Conservation (phyloP, 2,329 filamentous ascomycete species). For the Periglandula ipomoeae region DNA sequence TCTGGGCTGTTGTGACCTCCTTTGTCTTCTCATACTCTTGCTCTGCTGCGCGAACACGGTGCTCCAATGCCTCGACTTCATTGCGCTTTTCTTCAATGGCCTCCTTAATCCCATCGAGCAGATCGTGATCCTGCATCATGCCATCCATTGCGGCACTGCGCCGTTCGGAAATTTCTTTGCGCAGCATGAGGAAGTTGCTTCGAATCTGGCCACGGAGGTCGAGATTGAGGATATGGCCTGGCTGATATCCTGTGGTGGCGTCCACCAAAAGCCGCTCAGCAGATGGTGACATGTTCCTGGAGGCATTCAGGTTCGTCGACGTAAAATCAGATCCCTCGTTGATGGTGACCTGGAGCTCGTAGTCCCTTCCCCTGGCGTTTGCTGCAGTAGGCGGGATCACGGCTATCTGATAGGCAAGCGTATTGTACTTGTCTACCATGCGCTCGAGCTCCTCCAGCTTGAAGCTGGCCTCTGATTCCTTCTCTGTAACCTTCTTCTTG, state of each 20-base stretch:
- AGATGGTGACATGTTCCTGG: conserved; percentile 26
- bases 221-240: conserved; percentile 77
- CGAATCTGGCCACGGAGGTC: conserved; percentile 81
- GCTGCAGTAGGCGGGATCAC: conserved; percentile 76
- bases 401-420: conserved; percentile 84
- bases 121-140: conserved; percentile 90
- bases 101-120: conserved; percentile 90
- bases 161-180: conserved; percentile 88
- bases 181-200: conserved; percentile 63
- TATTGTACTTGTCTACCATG: conserved; percentile 85
- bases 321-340: conserved; percentile 72
- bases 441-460: conserved; percentile 91
- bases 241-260: conserved; percentile 76
- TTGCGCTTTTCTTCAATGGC: conserved; percentile 91
- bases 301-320: conserved; percentile 45
- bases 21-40: conserved; percentile 92
- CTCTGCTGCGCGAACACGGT: conserved; percentile 78
- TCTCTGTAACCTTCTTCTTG: conserved; percentile 74
- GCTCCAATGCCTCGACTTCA: conserved; percentile 86
- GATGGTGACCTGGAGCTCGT: conserved; percentile 76
- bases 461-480: conserved; percentile 75
- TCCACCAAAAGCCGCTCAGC: conserved; percentile 76
- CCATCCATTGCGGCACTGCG: conserved; percentile 73
- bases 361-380: conserved; percentile 78
- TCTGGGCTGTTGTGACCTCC: conserved; percentile 76